A percentile compares a stretch with the other conserved stretches of the same genome.
Evolutionary conservation across 73 alveolate species (phyloP).

Genomic region (Paramecium tetraurelia): DNA sequence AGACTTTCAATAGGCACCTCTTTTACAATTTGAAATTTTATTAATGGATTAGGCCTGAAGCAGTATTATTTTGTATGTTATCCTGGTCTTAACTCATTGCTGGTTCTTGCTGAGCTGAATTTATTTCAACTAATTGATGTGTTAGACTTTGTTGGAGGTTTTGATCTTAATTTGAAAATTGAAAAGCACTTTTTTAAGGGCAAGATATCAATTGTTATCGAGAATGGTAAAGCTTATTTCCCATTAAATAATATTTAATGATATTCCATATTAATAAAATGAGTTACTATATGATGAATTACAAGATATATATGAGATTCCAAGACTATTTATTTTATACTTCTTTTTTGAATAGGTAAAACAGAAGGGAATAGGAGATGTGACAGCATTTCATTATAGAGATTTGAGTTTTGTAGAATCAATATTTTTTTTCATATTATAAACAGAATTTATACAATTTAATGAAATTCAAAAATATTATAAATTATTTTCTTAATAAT

Average conservation of each 20-base stretch:
- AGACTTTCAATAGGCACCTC: neutral
- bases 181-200: neutral
- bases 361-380: neutral
- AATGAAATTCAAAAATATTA: neutral
- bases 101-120: neutral
- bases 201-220: neutral
- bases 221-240: neutral
- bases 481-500: neutral
- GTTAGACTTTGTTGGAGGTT: neutral
- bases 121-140: neutral
- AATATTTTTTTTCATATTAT: no score
- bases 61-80: neutral
- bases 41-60: neutral
- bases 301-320: neutral
- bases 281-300: neutral
- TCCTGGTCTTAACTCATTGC: neutral
- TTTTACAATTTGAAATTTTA: neutral
- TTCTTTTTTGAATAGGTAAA: no score
- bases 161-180: neutral
- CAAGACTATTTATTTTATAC: neutral
- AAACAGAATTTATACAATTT: neutral
- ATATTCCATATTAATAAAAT: neutral
- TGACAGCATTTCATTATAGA: neutral
- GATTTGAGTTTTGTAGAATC: neutral
- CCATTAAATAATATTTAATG: neutral